Base-by-base conservation (phyloP, 805 yeast species). In the Spathaspora arborariae region DNA sequence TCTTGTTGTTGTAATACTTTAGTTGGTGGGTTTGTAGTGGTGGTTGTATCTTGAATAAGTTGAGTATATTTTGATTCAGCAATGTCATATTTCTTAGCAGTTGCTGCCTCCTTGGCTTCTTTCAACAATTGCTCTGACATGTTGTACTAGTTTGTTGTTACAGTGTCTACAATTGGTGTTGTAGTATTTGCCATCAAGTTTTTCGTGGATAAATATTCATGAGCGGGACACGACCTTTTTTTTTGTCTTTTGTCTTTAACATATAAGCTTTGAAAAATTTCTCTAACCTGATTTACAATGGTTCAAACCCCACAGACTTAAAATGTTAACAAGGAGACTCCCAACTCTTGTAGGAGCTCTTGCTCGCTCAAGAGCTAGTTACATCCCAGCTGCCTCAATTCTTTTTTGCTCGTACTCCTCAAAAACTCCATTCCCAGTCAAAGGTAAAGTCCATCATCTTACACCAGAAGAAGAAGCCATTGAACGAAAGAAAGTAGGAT, bases 61-160 rank as follows among this genome's bases (percentile, higher is more conserved):
- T 72, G 70, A 46, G 70, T 61, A 64, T 84, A 89, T 26, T 77
- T 65, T 27, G 65, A 52, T 61, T 86, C 95, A 0, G 96, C 95
- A 20, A 65, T 66, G 1, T 63, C 67, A 46, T 67, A 72, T 22
- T 86, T 69, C 45, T 78, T 75, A 13, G 69, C 64, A 22, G 70
- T 60, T 5, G 71, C 79, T 13, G 84, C 81, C 39, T 70, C 68
- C 62, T 87, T 78, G 18, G 96, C 96, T 18, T 72, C 78, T 45
- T 76, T 76, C 46, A 86, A 64, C 22, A 65, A 41, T 27, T 49
- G 48, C 35, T 56, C 52, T 20, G 64, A 55, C 67, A 61, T 60
- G 13, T 5, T 30, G 8, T 30, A 30, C 18, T 30, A 5, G 4
- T 16, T 30, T 10, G 18, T 30, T 30, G 3, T 30, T 7, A 15